These are phyloP conservation scores for Termitomyces sp. DNA, from an alignment of 768 basidiomycete genomes.

Conservation along the genomic window DNA sequence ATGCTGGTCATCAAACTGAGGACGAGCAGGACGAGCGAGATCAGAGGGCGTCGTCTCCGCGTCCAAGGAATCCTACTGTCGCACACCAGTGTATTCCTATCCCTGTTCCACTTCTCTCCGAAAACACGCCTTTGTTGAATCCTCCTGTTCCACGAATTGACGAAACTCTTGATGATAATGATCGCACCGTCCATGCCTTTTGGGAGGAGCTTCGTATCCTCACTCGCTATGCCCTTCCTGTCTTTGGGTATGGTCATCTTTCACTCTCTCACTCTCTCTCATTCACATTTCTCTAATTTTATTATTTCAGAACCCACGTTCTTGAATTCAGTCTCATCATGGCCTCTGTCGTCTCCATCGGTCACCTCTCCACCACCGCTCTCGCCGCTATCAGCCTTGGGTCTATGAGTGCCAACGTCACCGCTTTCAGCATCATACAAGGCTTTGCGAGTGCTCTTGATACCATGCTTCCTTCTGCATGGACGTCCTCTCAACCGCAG, in stretches of 20 bases:
- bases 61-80: constrained; percentile 14
- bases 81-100: constrained; percentile 15
- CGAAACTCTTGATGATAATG: constrained; percentile 39
- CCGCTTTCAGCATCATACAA: constrained; percentile 77
- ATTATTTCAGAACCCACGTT: constrained; percentile 57
- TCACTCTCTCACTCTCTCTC: background rate
- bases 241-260: constrained; percentile 53
- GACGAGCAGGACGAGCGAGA: constrained; percentile 8
- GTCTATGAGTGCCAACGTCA: constrained; percentile 70
- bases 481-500: constrained; percentile 83
- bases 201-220: constrained; percentile 62
- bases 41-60: background rate
- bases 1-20: constrained; percentile 31
- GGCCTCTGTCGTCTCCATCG: constrained; percentile 82
- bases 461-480: constrained; percentile 93
- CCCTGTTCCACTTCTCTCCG: constrained; percentile 26
- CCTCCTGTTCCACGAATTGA: constrained; percentile 56
- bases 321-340: constrained; percentile 87
- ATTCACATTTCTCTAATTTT: background rate
- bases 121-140: constrained; percentile 58
- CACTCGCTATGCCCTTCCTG: constrained; percentile 62
- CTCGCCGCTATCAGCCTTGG: constrained; percentile 83
- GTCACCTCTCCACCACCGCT: constrained; percentile 86
- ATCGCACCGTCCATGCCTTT: constrained; percentile 33
- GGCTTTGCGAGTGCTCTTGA: constrained; percentile 89